Base-by-base conservation (phyloP, 768 basidiomycete genomes). In the Termitomyces sp. region DNA sequence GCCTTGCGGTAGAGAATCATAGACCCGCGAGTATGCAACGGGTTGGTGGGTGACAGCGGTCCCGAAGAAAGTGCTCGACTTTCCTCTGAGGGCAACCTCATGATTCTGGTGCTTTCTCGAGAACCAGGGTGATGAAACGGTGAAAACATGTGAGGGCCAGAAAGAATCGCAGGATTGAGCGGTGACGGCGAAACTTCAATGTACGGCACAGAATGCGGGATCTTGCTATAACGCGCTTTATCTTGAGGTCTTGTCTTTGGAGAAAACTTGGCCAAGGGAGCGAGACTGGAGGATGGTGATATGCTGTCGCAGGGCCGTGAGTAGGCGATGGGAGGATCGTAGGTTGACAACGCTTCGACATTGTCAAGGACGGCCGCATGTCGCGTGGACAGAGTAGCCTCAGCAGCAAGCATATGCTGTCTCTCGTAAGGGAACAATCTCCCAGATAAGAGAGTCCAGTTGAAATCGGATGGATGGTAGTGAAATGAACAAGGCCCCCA, bases 1-100 rank as follows among this genome's bases (percentile, higher is more conserved):
- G 70, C 71, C 38, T 64, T 67, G 42, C 73, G 72, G 53, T 77
- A 77, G 0, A 77, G 70, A 31, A 76, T 74, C 75, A 77, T 75
- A 1, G 73, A 72, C 1, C 71, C 75, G 5, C 71, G 66, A 4
- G 66, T 57, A 1, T 49, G 59, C 4, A 54, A 42, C 8, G 63
- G 25, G 48, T 53, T 49, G 3, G 36, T 47, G 11, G 60, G 25
- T 8, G 57, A 40, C 1, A 62, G 60, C 1, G 59, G 14, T 15
- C 49, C 64, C 31, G 49, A 45, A 3, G 68, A 54, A 17, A 68
- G 52, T 5, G 60, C 67, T 11, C 68, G 63, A 32, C 61, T 66
- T 36, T 67, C 66, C 38, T 70, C 69, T 2, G 70, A 71, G 1
- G 69, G 57, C 17, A 67, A 62, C 42, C 69, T 59, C 37, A 47